Base-by-base conservation (phyloP, 768 basidiomycete species). In the Nidula microcarpa region DNA sequence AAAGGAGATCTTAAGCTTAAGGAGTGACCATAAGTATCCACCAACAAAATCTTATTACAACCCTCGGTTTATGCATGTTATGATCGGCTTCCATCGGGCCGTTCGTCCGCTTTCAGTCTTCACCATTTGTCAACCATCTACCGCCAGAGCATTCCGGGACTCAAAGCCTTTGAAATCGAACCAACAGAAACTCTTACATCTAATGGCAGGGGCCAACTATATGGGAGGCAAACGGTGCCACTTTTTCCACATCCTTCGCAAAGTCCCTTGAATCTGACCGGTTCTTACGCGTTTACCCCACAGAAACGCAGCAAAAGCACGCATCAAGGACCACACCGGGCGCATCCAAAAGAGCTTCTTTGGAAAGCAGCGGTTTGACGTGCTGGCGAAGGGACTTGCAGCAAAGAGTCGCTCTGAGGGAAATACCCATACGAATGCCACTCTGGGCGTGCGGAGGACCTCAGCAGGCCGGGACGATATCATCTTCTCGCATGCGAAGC, bases 151-250 rank as follows among this genome's bases (percentile, higher is more conserved):
- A 30, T 30, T 30, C 23, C 3, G 23, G 23, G 23, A 30, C 23
- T 30, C 23, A 30, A 30, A 30, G 23, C 23, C 23, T 30, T 30
- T 30, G 23, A 30, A 30, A 30, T 30, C 23, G 23, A 30, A 30
- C 23, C 23, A 30, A 30, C 23, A 30, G 23, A 30, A 30, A 30
- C 23, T 30, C 23, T 30, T 23, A 39, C 23, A 17, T 13, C 57
- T 5, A 49, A 86, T 87, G 85, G 68, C 70, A 17, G 86, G 87
- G 5, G 87, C 85, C 33, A 89, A 89, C 59, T 89, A 88, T 56
- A 88, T 86, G 85, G 87, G 87, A 18, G 87, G 87, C 10, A 85
- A 80, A 69, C 75, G 84, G 86, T 84, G 47, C 36, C 35, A 66
- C 16, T 50, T 36, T n/a, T 32, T 43, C 32, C 44, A n/a, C 13